Base-by-base conservation (phyloP, 257 asterid species). In the Primulina tabacum region DNA sequence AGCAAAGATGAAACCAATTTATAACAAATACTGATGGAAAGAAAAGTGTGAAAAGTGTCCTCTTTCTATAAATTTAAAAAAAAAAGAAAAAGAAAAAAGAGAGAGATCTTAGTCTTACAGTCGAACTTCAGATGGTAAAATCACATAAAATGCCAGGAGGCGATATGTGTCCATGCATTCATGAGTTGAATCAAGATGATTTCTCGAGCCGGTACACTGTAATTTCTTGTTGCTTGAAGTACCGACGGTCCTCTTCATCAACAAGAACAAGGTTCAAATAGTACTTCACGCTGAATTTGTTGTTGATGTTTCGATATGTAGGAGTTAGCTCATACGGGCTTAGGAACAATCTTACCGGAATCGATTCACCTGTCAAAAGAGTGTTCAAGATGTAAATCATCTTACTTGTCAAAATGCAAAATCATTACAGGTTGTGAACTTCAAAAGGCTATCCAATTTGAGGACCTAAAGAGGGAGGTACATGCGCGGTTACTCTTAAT, bases 311-410 rank as follows among this genome's bases (percentile, higher is more conserved):
- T 59, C 84, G 83, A 52, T 85, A 83, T 26, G 97, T 94, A 34
- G 97, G 97, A 58, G 97, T 91, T 77, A 94, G 90, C 77, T 93
- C 96, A 69, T 93, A 93, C 8, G 99, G 97, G 85, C 99, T 93
- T 65, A 93, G 86, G 80, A 93, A 93, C 82, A 90, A 83, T 84
- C 97, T 86, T 62, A 93, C 77, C 9, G 99, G 97, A 73, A 93
- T 93, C 7, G 99, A 90, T 87, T 94, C 99, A 71, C 99, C 99
- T 94, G 92, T 16, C 63, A 71, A 75, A 73, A 57, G 62, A 72
- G 70, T 17, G 67, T 50, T 57, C 38, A 73, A 50, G 35, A 28
- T 68, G 63, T 60, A 73, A 20, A 70, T 33, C 37, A 57, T 34
- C 55, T 26, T 29, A 63, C 57, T 18, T 28, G 72, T 80, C 60